A percentile compares a stretch with the other conserved stretches of the same genome.
Evolutionary conservation across 1,284 basidiomycete species (phyloP).

Genomic region (Cystobasidium sp.): DNA sequence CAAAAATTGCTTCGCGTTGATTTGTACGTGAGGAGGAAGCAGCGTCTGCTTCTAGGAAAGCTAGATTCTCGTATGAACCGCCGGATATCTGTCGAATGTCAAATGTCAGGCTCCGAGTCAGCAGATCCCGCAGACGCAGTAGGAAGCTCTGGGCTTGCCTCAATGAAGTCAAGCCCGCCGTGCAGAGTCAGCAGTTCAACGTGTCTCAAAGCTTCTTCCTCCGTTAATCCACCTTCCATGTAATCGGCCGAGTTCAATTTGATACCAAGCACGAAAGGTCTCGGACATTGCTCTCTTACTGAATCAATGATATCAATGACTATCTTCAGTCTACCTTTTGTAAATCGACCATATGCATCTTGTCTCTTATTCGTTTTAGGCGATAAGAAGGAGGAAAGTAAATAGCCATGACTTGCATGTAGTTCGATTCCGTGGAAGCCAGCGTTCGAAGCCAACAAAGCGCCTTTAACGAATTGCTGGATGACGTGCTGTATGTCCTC

Average conservation of each 20-base stretch:
- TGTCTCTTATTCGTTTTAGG: slow-evolving; percentile 73
- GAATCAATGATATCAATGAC: slow-evolving; percentile 68
- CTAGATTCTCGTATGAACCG: slow-evolving; percentile 80
- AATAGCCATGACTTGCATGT: slow-evolving; percentile 68
- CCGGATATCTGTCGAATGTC: slow-evolving; percentile 64
- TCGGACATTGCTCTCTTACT: slow-evolving; percentile 66
- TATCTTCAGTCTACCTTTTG: slow-evolving; percentile 59
- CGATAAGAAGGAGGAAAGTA: slow-evolving; percentile 82
- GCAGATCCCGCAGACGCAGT: neutral
- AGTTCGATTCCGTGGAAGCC: slow-evolving; percentile 90
- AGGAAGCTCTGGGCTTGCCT: slow-evolving; percentile 57
- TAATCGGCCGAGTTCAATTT: slow-evolving; percentile 91
- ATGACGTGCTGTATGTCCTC: slow-evolving; percentile 69
- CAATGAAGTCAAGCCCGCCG: slow-evolving; percentile 75
- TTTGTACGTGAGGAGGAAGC: slow-evolving; percentile 40
- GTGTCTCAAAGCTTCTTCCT: slow-evolving; percentile 68
- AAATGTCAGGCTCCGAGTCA: neutral
- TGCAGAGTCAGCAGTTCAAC: slow-evolving; percentile 68
- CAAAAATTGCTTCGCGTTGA: slow-evolving; percentile 62
- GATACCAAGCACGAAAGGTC: slow-evolving; percentile 74
- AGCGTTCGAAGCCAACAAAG: slow-evolving; percentile 67
- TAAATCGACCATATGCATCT: slow-evolving; percentile 66
- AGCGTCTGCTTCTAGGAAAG: slow-evolving; percentile 55
- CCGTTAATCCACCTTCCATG: slow-evolving; percentile 56
- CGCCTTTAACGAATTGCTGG: slow-evolving; percentile 71